phyloP scores from a whole-genome alignment of 805 yeast species.

The Gaillardinia entomophila region DNA sequence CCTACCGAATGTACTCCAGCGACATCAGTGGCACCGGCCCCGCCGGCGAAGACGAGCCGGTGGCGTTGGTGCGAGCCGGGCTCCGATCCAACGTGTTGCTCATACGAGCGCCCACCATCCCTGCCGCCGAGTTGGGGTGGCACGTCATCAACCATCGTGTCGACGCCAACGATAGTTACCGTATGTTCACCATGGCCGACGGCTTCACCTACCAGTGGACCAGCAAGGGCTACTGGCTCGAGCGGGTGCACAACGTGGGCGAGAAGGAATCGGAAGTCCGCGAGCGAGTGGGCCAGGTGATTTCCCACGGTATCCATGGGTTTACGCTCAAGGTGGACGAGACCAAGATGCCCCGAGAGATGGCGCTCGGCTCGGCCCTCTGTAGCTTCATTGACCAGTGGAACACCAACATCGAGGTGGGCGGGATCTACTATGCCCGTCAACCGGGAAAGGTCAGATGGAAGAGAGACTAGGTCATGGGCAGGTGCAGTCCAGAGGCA shows the following conservation, averaged over 20 bases:
- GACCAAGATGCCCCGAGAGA: slow-evolving; percentile 47
- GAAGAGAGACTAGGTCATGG: slow-evolving; percentile 55
- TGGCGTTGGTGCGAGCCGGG: slow-evolving; percentile 57
- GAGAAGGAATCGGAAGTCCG: slow-evolving; percentile 61
- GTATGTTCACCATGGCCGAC: slow-evolving; percentile 55
- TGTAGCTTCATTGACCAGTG: slow-evolving; percentile 62
- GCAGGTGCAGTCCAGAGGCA: too few relatives aligned
- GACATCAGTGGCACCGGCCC: slow-evolving; percentile 37
- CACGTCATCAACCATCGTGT: slow-evolving; percentile 54
- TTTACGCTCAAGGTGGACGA: slow-evolving; percentile 53
- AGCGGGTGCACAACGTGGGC: slow-evolving; percentile 52
- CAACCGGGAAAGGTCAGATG: slow-evolving; percentile 46
- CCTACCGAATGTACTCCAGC: slow-evolving; percentile 50
- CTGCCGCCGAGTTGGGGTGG: slow-evolving; percentile 58
- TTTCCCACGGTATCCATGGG: slow-evolving; percentile 48
- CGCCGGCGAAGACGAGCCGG: slow-evolving; percentile 49
- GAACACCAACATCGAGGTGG: slow-evolving; percentile 55
- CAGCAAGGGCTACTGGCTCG: slow-evolving; percentile 50
- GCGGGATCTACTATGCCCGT: slow-evolving; percentile 59
- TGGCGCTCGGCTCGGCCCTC: slow-evolving; percentile 56
- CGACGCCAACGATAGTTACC: slow-evolving; percentile 56
- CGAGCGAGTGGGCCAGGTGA: slow-evolving; percentile 56
- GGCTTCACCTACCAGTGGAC: slow-evolving; percentile 66
- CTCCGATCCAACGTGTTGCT: slow-evolving; percentile 53
- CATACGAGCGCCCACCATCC: slow-evolving; percentile 44